phyloP scores from a whole-genome alignment of 805 yeast species.

The Saccharomycopsis sp. region DNA sequence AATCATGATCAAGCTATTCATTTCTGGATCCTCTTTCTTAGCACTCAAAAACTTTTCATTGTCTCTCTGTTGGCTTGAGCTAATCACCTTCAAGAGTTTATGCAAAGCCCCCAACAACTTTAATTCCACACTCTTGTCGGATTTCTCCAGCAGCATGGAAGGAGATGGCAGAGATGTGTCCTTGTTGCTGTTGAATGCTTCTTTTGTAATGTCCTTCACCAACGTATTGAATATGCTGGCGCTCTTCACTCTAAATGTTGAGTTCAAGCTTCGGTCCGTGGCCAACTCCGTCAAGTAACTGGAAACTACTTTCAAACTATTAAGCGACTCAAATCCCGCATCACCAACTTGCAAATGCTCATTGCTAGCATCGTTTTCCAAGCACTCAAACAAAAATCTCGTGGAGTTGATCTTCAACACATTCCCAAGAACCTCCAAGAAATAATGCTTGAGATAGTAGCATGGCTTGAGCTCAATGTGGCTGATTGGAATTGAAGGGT shows the following conservation, averaged over 20 bases:
- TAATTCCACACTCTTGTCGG: slow-evolving; percentile 8
- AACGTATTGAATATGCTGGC: slow-evolving; percentile 45
- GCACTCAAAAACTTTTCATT: not conserved
- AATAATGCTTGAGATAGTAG: slow-evolving; percentile 48
- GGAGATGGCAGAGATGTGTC: not conserved
- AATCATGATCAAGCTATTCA: slow-evolving; percentile 3
- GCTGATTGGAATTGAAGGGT: not conserved
- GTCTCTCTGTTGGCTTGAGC: slow-evolving; percentile 5
- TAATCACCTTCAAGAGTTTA: slow-evolving; percentile 2
- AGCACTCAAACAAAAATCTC: slow-evolving; percentile 35
- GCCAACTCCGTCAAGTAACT: slow-evolving; percentile 39
- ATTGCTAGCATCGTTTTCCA: slow-evolving; percentile 1
- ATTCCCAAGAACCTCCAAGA: slow-evolving; percentile 43
- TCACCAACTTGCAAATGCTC: slow-evolving; percentile 23
- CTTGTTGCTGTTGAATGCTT: slow-evolving; percentile 2
- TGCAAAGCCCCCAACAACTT: slow-evolving; percentile 9
- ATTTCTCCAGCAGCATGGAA: not conserved
- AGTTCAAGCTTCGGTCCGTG: slow-evolving; percentile 33
- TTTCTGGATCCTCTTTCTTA: slow-evolving; percentile 1
- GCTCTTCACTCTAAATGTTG: slow-evolving; percentile 39
- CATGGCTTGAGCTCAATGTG: slow-evolving; percentile 30
- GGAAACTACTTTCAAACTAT: slow-evolving; percentile 41
- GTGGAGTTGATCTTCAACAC: slow-evolving; percentile 42
- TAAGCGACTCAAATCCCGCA: slow-evolving; percentile 24
- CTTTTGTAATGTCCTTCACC: slow-evolving; percentile 26